phyloP scores from a whole-genome alignment of 1,139 yeast genomes.

The Yamadazyma atlantica region DNA sequence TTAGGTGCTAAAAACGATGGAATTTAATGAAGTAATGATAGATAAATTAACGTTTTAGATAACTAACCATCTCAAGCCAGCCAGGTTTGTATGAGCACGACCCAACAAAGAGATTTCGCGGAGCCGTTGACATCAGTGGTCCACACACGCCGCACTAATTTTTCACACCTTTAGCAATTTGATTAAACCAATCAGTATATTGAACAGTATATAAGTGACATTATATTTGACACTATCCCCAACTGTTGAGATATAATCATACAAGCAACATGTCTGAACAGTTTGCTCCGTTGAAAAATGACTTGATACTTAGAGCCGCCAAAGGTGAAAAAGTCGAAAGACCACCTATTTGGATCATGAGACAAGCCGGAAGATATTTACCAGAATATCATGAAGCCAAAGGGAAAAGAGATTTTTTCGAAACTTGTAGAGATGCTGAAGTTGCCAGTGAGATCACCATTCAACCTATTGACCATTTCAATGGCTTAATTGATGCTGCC shows the following conservation, averaged over 20 bases:
- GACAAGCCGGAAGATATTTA: slow-evolving; percentile 86
- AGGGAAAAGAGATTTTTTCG: slow-evolving; percentile 85
- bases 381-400: slow-evolving; percentile 93
- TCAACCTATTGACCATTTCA: slow-evolving; percentile 89
- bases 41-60: no score
- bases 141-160: not conserved
- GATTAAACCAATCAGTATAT: no score
- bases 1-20: no score
- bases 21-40: not conserved
- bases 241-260: no score
- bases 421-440: slow-evolving; percentile 91
- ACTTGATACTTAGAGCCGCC: slow-evolving; percentile 88
- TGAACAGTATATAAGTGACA: not conserved
- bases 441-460: slow-evolving; percentile 91
- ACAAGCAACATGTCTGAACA: slow-evolving; percentile 7
- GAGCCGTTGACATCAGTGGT: not conserved
- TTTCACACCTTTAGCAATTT: no score
- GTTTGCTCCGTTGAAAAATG: slow-evolving; percentile 80
- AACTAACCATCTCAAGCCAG: no score
- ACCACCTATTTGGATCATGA: slow-evolving; percentile 98
- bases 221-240: not conserved
- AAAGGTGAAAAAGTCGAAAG: slow-evolving; percentile 80
- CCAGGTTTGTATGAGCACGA: no score
- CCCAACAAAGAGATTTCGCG: no score
- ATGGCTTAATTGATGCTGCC: slow-evolving; percentile 92